phyloP scores from a whole-genome alignment of 2,329 filamentous ascomycete species.

The Cordyceps pruinosa region DNA sequence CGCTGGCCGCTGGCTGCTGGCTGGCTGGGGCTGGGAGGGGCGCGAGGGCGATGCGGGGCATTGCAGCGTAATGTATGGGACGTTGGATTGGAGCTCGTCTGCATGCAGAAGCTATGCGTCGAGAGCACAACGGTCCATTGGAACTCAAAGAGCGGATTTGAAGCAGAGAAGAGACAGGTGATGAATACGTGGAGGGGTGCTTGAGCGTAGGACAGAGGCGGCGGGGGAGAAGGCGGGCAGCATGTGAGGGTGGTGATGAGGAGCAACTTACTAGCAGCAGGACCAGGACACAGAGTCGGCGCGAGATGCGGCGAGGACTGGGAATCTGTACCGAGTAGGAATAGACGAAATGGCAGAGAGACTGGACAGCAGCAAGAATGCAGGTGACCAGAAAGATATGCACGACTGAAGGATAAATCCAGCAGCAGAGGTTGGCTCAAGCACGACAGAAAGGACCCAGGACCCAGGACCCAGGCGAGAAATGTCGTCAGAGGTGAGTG shows the following conservation, averaged over 20 bases:
- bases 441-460: background rate
- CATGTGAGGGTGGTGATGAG: conserved; percentile 8
- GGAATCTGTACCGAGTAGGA: background rate
- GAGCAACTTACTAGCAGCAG: conserved; percentile 9
- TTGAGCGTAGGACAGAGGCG: background rate
- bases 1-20: background rate
- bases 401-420: background rate
- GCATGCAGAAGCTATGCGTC: conserved; percentile 7
- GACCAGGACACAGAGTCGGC: conserved; percentile 1
- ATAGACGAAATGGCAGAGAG: background rate
- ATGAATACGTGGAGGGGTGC: background rate
- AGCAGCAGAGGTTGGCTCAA: background rate
- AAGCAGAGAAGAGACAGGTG: background rate
- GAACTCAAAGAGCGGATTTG: background rate
- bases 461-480: background rate
- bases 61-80: conserved; percentile 10
- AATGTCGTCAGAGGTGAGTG: conserved; percentile 5
- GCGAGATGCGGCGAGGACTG: background rate
- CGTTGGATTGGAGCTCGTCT: conserved; percentile 6
- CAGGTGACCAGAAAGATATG: conserved; percentile 1
- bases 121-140: conserved; percentile 6
- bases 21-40: conserved; percentile 12
- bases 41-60: conserved; percentile 13
- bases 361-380: background rate
- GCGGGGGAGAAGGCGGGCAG: background rate